phyloP scores from a whole-genome alignment of 805 yeast genomes.

The Cyberlindnera bimundalis region DNA sequence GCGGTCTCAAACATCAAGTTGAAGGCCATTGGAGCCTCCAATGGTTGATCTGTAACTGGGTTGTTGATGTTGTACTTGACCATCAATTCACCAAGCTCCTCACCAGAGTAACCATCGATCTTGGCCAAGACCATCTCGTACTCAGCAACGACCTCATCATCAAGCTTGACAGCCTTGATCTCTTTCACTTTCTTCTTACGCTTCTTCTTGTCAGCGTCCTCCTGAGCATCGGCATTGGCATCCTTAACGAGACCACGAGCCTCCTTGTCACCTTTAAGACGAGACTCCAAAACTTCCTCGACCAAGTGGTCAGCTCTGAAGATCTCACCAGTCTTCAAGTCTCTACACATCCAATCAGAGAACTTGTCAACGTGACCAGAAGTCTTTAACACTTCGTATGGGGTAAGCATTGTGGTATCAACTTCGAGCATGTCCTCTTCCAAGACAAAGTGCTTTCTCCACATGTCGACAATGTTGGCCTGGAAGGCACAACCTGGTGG shows the following conservation, averaged over 20 bases:
- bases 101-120: conserved; percentile 94
- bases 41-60: conserved; percentile 83
- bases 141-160: conserved; percentile 73
- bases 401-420: conserved; percentile 97
- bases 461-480: conserved; percentile 88
- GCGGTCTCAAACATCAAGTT: conserved; percentile 99
- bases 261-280: conserved; percentile 94
- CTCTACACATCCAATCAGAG: conserved; percentile 99
- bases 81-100: conserved; percentile 87
- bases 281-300: conserved; percentile 94
- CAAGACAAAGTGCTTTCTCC: conserved; percentile 96
- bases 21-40: conserved; percentile 92
- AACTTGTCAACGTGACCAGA: conserved; percentile 99
- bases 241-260: conserved; percentile 77
- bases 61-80: conserved; percentile 77
- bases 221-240: conserved; percentile 56
- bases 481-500: conserved; percentile 99
- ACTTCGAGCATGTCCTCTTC: conserved; percentile 99
- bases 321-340: conserved; percentile 92
- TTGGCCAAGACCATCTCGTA: conserved; percentile 85
- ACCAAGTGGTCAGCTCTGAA: conserved; percentile 98
- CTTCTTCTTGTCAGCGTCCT: conserved; percentile 82
- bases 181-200: conserved; percentile 95
- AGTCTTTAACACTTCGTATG: conserved; percentile 95
- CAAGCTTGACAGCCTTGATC: conserved; percentile 82